Conservation (phyloP, 2,329 filamentous ascomycete genomes). For the Colletotrichum sidae region DNA sequence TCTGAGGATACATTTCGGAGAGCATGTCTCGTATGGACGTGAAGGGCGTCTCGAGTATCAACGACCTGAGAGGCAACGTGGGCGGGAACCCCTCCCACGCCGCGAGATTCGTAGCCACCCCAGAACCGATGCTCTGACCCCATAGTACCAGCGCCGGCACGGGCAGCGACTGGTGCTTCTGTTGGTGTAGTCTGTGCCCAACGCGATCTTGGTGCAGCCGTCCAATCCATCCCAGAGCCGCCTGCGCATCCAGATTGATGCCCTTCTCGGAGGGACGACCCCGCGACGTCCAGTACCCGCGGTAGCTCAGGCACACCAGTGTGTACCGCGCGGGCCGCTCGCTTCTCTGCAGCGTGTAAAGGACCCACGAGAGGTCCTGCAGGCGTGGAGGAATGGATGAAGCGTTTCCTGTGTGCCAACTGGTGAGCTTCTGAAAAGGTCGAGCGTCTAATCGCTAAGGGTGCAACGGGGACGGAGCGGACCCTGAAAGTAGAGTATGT, state of each 20-base stretch:
- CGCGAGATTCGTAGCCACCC: slow-evolving; percentile 73
- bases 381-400: slow-evolving; percentile 68
- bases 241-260: slow-evolving; percentile 75
- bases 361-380: slow-evolving; percentile 65
- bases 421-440: slow-evolving; percentile 21
- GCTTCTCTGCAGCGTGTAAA: slow-evolving; percentile 56
- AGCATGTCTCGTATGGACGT: slow-evolving; percentile 78
- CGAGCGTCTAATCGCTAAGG: slow-evolving; percentile 25
- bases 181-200: slow-evolving; percentile 1
- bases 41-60: slow-evolving; percentile 83
- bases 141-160: slow-evolving; percentile 69
- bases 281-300: slow-evolving; percentile 82
- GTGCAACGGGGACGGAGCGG: slow-evolving; percentile 32
- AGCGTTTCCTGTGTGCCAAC: slow-evolving; percentile 62
- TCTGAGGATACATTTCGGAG: slow-evolving; percentile 78
- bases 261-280: slow-evolving; percentile 78
- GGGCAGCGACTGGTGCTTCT: slow-evolving; percentile 25
- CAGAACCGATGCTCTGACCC: slow-evolving; percentile 83
- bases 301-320: slow-evolving; percentile 70
- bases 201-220: slow-evolving; percentile 49
- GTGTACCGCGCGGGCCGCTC: slow-evolving; percentile 53
- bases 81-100: slow-evolving; percentile 46
- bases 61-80: slow-evolving; percentile 54
- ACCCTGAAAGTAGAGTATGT: slow-evolving; percentile 70
- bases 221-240: slow-evolving; percentile 72